A percentile compares a stretch with the other conserved stretches of the same genome.
Evolutionary conservation across 1,284 basidiomycete species (phyloP).

Genomic region (Ustilago hordei): DNA sequence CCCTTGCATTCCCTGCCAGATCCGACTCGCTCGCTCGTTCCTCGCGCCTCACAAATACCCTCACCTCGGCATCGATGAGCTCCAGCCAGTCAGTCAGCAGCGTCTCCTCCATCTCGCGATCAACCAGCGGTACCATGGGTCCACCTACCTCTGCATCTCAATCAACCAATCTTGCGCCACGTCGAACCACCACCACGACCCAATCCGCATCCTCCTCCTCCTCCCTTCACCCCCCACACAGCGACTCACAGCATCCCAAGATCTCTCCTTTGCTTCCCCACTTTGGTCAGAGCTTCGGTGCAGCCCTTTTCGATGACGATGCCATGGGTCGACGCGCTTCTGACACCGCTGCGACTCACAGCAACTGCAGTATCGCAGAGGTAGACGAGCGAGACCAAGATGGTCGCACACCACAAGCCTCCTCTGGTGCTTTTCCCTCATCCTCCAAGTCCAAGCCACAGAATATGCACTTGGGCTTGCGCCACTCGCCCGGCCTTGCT

Average conservation of each 20-base stretch:
- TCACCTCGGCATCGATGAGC: slow-evolving; percentile 21
- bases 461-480: slow-evolving; percentile 41
- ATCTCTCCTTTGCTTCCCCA: slow-evolving; percentile 48
- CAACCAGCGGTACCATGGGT: slow-evolving; percentile 43
- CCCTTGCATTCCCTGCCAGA: slow-evolving; percentile 37
- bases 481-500: slow-evolving; percentile 40
- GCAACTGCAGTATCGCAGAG: slow-evolving; percentile 36
- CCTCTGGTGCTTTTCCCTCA: slow-evolving; percentile 26
- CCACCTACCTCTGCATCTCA: slow-evolving; percentile 37
- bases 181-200: slow-evolving; percentile 7
- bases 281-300: slow-evolving; percentile 44
- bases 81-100: slow-evolving; percentile 28
- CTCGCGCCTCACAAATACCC: slow-evolving; percentile 17
- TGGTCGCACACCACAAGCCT: slow-evolving; percentile 24
- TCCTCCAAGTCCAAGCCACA: slow-evolving; percentile 18
- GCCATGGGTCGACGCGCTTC: slow-evolving; percentile 2
- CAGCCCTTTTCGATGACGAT: slow-evolving; percentile 34
- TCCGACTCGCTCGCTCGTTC: slow-evolving; percentile 38
- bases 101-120: slow-evolving; percentile 33
- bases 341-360: slow-evolving; percentile 11
- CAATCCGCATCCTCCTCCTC: slow-evolving; percentile 4
- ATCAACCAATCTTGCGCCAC: slow-evolving; percentile 14
- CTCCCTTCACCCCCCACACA: background rate
- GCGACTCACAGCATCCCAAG: slow-evolving; percentile 6
- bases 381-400: slow-evolving; percentile 32